Base-by-base conservation (phyloP, 83 land plant species). In the Diphasiastrum complanatum region DNA sequence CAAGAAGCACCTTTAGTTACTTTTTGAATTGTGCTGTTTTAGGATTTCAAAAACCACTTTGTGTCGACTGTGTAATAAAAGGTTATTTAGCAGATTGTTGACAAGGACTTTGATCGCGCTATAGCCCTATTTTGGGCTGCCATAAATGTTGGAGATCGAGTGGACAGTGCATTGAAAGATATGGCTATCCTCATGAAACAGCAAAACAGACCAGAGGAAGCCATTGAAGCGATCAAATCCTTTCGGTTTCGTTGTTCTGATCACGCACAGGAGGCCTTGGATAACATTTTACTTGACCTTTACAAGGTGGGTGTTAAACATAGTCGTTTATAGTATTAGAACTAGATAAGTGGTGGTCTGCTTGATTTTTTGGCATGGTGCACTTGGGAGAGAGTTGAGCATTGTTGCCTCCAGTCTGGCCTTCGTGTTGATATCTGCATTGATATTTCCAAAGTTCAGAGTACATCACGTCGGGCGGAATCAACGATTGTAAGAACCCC, bases 141-240 rank as follows among this genome's bases (percentile, higher is more conserved):
- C 4, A 92, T 92, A 62, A 92, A 92, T 68, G 91, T 91, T 0
- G 91, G 91, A 1, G 98, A 92, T 45, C 55, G 98, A 56, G 96
- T 92, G 2, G 98, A 92, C 56, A 92, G 98, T 70, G 98, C 98
- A 5, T 71, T 92, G 47, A 92, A 92, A 70, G 98, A 92, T 67
- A 92, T 92, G 98, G 98, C 98, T 3, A 92, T 92, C 61, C 96
- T 92, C 20, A 92, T 92, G 98, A 92, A 92, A 79, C 98, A 92
- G 63, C 96, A 88, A 70, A 92, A 85, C 59, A 51, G 98, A 41
- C 84, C 98, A 2, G 88, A 92, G 45, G 98, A 92, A 60, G 98
- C 98, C 22, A 89, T 92, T 65, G 98, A 92, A 58, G 98, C 98
- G 1, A 92, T 92, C 73, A 92, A 92, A 71, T 88, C 96, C 22